These are phyloP conservation scores for Hypoxylon sp. DNA, from an alignment of 2,329 filamentous ascomycete species.

Conservation along the genomic window DNA sequence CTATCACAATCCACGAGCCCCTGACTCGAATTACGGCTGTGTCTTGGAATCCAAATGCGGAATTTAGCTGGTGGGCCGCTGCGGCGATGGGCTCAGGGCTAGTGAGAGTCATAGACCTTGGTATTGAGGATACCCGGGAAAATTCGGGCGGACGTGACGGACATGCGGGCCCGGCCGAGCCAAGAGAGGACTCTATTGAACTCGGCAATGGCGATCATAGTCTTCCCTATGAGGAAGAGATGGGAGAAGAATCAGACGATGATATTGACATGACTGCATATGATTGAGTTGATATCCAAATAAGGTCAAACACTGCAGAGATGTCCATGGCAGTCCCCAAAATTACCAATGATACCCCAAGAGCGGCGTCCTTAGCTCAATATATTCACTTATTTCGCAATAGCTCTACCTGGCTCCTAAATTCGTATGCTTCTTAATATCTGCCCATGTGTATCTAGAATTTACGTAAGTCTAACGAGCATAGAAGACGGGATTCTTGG, in stretches of 20 bases:
- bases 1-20: conserved; percentile 72
- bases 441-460: not conserved
- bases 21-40: conserved; percentile 73
- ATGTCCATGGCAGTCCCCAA: not conserved
- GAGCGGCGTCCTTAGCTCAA: conserved; percentile 2
- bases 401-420: not conserved
- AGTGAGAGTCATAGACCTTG: conserved; percentile 76
- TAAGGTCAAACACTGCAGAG: not conserved
- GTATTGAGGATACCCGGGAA: conserved; percentile 57
- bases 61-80: conserved; percentile 77
- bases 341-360: conserved; percentile 16
- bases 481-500: no score
- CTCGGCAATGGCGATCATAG: conserved; percentile 19
- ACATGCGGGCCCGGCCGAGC: conserved; percentile 17
- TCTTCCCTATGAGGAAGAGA: conserved; percentile 28
- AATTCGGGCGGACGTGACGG: conserved; percentile 26
- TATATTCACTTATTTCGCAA: not conserved
- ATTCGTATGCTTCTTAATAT: not conserved
- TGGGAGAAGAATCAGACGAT: conserved; percentile 29
- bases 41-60: conserved; percentile 77
- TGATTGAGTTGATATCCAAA: conserved; percentile 10
- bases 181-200: conserved; percentile 10
- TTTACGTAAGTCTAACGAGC: not conserved
- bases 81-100: conserved; percentile 77
- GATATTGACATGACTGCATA: conserved; percentile 35